A percentile compares a stretch with the other conserved stretches of the same genome.
Conservation (phyloP, 2,329 filamentous ascomycete genomes). For the Epichloe sibirici region DNA sequence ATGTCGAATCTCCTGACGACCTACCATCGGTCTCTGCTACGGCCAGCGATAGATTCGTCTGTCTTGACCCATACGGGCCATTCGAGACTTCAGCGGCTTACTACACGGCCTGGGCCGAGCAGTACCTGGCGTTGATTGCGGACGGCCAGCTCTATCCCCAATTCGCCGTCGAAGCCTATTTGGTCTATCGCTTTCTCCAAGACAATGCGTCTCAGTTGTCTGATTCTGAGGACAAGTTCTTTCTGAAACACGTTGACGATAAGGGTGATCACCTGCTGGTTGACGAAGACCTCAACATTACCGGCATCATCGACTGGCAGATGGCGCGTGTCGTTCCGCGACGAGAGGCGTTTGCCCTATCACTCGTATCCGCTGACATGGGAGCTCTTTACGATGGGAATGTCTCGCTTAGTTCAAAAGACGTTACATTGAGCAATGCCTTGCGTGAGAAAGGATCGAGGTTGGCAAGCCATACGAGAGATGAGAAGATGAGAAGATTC, state of each 20-base stretch:
- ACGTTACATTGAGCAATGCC: slow-evolving; percentile 7
- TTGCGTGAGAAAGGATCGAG: slow-evolving; percentile 3
- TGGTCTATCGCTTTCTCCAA: slow-evolving; percentile 27
- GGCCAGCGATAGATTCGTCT: slow-evolving; percentile 19
- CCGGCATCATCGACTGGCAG: slow-evolving; percentile 18
- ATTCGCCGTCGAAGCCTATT: slow-evolving; percentile 16
- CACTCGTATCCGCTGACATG: slow-evolving; percentile 10
- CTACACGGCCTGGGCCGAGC: slow-evolving; percentile 13
- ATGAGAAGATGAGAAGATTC: slow-evolving; percentile 12
- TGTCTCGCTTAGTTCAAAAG: slow-evolving; percentile 8
- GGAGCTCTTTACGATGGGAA: slow-evolving; percentile 5
- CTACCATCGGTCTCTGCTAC: slow-evolving; percentile 6
- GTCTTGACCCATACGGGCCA: slow-evolving; percentile 11
- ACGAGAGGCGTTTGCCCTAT: slow-evolving; percentile 9
- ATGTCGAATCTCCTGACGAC: slow-evolving; percentile 3
- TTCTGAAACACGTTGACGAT: slow-evolving; percentile 32
- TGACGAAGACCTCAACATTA: slow-evolving; percentile 30
- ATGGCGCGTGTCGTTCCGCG: slow-evolving; percentile 11
- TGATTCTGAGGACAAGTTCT: slow-evolving; percentile 17
- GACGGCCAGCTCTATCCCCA: slow-evolving; percentile 20
- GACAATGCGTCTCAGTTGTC: slow-evolving; percentile 9
- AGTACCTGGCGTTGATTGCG: slow-evolving; percentile 11
- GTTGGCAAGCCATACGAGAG: slow-evolving; percentile 1
- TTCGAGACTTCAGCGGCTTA: slow-evolving; percentile 8
- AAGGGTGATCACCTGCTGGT: slow-evolving; percentile 34